A percentile compares a stretch with the other conserved stretches of the same genome.
phyloP scores from a whole-genome alignment of 305 asterid species.

The Rubia peregrina region DNA sequence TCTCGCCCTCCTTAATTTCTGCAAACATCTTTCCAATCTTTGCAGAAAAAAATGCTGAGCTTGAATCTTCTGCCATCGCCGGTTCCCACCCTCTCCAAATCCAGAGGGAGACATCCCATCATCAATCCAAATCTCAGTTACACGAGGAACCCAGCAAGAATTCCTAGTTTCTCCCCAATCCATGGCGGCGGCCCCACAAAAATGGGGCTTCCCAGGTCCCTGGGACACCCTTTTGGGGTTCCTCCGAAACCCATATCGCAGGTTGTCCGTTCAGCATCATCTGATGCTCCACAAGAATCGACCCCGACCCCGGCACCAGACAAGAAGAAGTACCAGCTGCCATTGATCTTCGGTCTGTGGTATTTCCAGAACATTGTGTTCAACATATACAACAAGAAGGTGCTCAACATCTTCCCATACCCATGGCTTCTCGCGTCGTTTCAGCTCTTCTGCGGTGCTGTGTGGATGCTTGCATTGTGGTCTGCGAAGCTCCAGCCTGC shows the following conservation, averaged over 20 bases:
- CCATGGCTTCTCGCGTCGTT: slow-evolving; percentile 95
- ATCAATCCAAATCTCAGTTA: slow-evolving; percentile 30
- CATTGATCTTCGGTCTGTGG: slow-evolving; percentile 79
- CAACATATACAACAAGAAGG: slow-evolving; percentile 78
- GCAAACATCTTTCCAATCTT: neutral
- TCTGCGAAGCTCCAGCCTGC: slow-evolving; percentile 61
- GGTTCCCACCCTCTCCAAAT: slow-evolving; percentile 42
- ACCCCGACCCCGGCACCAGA: slow-evolving; percentile 50
- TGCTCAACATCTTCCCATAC: slow-evolving; percentile 64
- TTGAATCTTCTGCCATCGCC: slow-evolving; percentile 60
- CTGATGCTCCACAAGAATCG: slow-evolving; percentile 45
- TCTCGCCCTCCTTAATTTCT: neutral
- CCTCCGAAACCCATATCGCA: slow-evolving; percentile 32
- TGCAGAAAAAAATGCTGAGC: slow-evolving; percentile 41
- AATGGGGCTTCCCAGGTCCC: slow-evolving; percentile 25
- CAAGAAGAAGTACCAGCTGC: slow-evolving; percentile 46
- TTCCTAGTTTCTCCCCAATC: slow-evolving; percentile 9
- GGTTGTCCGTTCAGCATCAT: slow-evolving; percentile 31
- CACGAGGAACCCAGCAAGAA: slow-evolving; percentile 22
- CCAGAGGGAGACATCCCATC: slow-evolving; percentile 24
- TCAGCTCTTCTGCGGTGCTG: slow-evolving; percentile 71
- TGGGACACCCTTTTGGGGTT: slow-evolving; percentile 31
- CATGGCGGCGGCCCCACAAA: slow-evolving; percentile 29
- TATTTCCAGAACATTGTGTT: slow-evolving; percentile 81
- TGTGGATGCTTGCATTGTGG: slow-evolving; percentile 86